Base-by-base conservation (phyloP, 805 yeast genomes). In the Candida ipomoeae region DNA sequence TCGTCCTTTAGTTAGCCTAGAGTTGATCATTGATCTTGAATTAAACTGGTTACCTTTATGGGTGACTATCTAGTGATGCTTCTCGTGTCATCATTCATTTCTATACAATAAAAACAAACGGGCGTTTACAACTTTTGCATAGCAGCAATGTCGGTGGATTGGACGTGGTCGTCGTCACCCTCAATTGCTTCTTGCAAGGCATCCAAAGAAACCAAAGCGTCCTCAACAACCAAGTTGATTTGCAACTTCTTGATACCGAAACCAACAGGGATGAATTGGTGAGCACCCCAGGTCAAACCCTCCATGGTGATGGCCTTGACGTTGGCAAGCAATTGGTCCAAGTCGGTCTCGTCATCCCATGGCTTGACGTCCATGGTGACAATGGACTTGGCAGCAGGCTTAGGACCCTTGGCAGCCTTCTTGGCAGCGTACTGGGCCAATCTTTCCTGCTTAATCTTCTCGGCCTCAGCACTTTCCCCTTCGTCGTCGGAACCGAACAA, bases 211-310 rank as follows among this genome's bases (percentile, higher is more conserved):
- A 94, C 97, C 84, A 85, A 85, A 64, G 82, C 96, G 78, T 94
- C 99, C 84, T 94, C 98, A 64, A 94, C 86, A 71, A 94, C 99
- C 79, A 87, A 78, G 91, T 91, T 92, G 78, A 94, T 88, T 83
- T 94, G 99, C 74, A 94, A 85, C 84, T 94, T 94, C 87, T 89
- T 89, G 83, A 94, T 92, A 85, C 99, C 99, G 86, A 82, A 94
- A 77, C 99, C 99, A 68, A 94, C 95, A 71, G 97, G 94, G 65
- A 94, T 81, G 80, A 84, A 90, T 79, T 86, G 91, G 83, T 80
- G 85, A 68, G 91, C 97, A 88, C 99, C 99, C 99, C 99, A 94
- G 61, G 75, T 77, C 70, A 94, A 85, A 84, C 99, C 99, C 43
- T 94, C 99, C 78, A 74, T 75, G 72, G 83, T 88, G 65, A 92